These are phyloP conservation scores for Capsicum rhomboideum DNA, from an alignment of 257 asterid species.

Conservation along the genomic window DNA sequence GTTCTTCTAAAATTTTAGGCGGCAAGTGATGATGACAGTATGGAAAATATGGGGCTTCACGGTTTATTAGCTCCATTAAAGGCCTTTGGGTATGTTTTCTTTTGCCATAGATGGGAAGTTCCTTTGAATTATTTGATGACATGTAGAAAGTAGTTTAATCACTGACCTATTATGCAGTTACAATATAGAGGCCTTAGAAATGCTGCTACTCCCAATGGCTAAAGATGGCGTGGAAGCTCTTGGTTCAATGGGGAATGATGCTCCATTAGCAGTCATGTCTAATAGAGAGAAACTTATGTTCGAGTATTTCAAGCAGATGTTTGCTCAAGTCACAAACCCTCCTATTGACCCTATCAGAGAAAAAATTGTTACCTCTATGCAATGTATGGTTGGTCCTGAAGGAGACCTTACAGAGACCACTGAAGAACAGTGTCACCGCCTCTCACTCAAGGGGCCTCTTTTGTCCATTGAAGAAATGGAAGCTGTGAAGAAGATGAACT, in stretches of 20 bases:
- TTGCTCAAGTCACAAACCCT: constrained; percentile 98
- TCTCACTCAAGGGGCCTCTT: constrained; percentile 88
- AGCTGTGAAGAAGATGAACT: constrained; percentile 82
- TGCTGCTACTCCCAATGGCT: constrained; percentile 96
- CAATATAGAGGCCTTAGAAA: constrained; percentile 86
- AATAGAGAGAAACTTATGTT: constrained; percentile 86
- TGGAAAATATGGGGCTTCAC: constrained; percentile 85
- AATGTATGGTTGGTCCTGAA: constrained; percentile 99
- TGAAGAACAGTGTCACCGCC: constrained; percentile 93
- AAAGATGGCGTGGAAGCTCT: constrained; percentile 96
- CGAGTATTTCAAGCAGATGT: constrained; percentile 98
- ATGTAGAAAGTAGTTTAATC: constrained; percentile 2
- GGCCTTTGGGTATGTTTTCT: constrained; percentile 82
- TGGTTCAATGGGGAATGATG: constrained; percentile 99
- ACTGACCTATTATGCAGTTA: constrained; percentile 44
- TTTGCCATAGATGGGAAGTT: neutral
- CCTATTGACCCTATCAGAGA: constrained; percentile 98
- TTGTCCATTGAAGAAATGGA: constrained; percentile 83
- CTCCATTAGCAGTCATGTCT: constrained; percentile 98
- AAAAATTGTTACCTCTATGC: constrained; percentile 96
- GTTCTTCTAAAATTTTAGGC: constrained; percentile 38
- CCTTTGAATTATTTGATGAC: neutral
- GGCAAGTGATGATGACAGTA: constrained; percentile 58
- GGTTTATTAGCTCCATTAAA: constrained; percentile 87
- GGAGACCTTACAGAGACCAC: constrained; percentile 98